Conservation (phyloP, 495 filamentous ascomycete genomes). For the Platismatia glauca region DNA sequence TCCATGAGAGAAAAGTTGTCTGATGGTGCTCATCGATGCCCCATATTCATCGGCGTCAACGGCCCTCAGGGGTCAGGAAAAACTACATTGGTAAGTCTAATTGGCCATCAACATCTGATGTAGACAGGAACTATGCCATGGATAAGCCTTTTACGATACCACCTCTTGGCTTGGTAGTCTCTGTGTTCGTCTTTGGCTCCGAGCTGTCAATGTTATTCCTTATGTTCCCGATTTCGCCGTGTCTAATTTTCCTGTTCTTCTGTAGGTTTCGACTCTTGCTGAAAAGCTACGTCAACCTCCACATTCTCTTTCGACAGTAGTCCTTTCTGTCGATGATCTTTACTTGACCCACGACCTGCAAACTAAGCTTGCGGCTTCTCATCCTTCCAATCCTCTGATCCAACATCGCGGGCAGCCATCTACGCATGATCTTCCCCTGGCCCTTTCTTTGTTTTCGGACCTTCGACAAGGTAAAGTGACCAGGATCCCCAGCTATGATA, state of each 20-base stretch:
- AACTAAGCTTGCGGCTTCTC: constrained; percentile 50
- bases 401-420: constrained; percentile 77
- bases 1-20: constrained; percentile 40
- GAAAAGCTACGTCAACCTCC: constrained; percentile 56
- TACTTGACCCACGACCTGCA: constrained; percentile 72
- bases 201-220: background rate
- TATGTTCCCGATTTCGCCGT: background rate
- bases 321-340: constrained; percentile 85
- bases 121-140: background rate
- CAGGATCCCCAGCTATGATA: constrained; percentile 75
- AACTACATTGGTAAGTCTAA: constrained; percentile 61
- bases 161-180: background rate
- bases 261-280: constrained; percentile 55
- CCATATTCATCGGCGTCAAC: constrained; percentile 54
- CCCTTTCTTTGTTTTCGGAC: constrained; percentile 50
- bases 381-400: constrained; percentile 65
- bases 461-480: constrained; percentile 45
- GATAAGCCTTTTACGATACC: background rate
- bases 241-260: background rate
- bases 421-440: constrained; percentile 74
- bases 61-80: constrained; percentile 59
- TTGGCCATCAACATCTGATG: background rate
- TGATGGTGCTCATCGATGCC: constrained; percentile 28
- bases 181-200: background rate
- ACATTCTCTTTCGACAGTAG: constrained; percentile 60